Percentiles rank a stretch among this genome's conserved stretches.
Conservation (phyloP, 1,284 basidiomycete species). For the Phellinidium pouzarii region DNA sequence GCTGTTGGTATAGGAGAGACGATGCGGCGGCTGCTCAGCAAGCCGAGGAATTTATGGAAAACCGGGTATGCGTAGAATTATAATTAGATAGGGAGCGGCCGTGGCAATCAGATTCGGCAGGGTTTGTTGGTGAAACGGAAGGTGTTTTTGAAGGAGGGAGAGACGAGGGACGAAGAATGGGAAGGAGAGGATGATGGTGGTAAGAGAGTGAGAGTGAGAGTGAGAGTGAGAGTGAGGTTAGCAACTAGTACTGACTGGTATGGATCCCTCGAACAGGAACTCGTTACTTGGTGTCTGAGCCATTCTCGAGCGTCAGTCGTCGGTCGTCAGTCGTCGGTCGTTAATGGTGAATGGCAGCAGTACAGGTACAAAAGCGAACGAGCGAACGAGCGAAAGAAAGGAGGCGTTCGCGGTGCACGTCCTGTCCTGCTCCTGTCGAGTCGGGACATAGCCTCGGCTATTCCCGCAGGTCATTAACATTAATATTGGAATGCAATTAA, state of each 20-base stretch:
- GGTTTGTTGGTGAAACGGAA: background rate
- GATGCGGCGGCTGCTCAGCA: slow-evolving; percentile 33
- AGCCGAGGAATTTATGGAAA: background rate
- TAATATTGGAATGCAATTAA: too few relatives aligned
- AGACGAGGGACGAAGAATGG: background rate
- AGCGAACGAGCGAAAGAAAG: too few relatives aligned
- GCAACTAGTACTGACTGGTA: slow-evolving; percentile 20
- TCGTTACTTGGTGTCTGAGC: too few relatives aligned
- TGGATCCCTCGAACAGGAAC: slow-evolving; percentile 18
- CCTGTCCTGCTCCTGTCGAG: too few relatives aligned
- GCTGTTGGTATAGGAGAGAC: slow-evolving; percentile 25
- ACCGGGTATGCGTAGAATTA: background rate
- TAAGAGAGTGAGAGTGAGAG: background rate
- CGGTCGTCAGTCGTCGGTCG: too few relatives aligned
- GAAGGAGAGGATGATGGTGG: background rate
- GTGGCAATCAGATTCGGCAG: background rate
- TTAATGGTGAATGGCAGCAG: too few relatives aligned
- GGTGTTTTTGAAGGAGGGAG: background rate
- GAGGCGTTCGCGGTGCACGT: too few relatives aligned
- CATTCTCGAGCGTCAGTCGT: too few relatives aligned
- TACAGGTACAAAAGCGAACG: too few relatives aligned
- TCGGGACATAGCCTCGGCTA: too few relatives aligned
- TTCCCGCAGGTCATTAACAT: too few relatives aligned
- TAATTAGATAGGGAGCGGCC: background rate
- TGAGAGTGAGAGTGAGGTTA: slow-evolving; percentile 1